Base-by-base conservation (phyloP, 2,329 filamentous ascomycete species). In the Alternaria brassicicola region DNA sequence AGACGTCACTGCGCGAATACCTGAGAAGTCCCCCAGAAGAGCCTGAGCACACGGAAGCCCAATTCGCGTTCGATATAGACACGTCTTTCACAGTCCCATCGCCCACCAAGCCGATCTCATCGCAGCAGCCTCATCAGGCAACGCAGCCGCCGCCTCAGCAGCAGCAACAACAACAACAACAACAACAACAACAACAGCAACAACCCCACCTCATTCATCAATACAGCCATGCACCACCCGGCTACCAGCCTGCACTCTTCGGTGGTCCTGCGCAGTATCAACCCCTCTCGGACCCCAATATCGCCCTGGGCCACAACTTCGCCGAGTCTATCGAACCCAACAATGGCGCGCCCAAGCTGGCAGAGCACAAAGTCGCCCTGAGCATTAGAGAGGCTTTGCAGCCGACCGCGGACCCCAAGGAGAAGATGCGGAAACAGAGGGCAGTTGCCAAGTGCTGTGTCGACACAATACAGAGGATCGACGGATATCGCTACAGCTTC, bases 401-500 rank as follows among this genome's bases (percentile, higher is more conserved):
- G 59, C 64, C 70, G 12, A 76, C 71, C 12, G 9, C 57, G 1
- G 76, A 80, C 50, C 69, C 75, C n/a, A 77, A 77, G 51, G 72
- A 76, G 21, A 78, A 78, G 57, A 77, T 78, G 76, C 78, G 76
- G 39, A 78, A 78, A 63, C 80, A 83, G 64, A 70, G 80, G 25
- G 80, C 80, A 36, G 80, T 82, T 41, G 80, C 80, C 17, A 80
- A 81, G 63, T 78, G 76, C 56, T 76, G 80, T 57, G 74, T 82
- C 26, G 76, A 79, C 53, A 67, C 76, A 13, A 78, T 82, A 42
- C 78, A 81, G 63, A 68, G 69, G n/a, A 72, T 75, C 19, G 80
- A 83, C 64, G 80, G 80, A 55, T 83, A 77, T 67, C 75, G 78
- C 23, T 83, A 83, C 70, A 80, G 76, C 74, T 82, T 82, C 73